phyloP scores from a whole-genome alignment of 31 red algal genomes.

The Porphyra umbilicalis region DNA sequence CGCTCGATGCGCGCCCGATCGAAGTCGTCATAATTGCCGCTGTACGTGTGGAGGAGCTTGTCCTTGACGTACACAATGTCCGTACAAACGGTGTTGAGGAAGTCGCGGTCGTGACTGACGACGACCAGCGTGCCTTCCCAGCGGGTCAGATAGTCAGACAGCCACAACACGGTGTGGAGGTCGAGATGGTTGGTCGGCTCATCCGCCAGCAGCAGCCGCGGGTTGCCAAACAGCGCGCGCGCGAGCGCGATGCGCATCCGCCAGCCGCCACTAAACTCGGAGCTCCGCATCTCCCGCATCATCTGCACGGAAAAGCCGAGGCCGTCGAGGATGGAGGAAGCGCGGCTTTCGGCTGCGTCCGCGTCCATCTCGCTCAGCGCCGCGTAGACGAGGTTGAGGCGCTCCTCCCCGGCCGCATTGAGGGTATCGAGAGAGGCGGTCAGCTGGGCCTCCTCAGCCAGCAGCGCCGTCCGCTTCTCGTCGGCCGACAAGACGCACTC shows the following conservation, averaged over 20 bases:
- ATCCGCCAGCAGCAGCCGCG: constrained; percentile 87
- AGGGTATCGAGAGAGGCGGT: constrained; percentile 5
- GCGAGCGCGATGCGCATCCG: constrained; percentile 94
- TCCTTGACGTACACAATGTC: constrained; percentile 85
- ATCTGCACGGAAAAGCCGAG: constrained; percentile 64
- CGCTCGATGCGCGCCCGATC: constrained; percentile 68
- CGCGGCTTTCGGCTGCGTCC: constrained; percentile 61
- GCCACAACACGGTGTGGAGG: constrained; percentile 84
- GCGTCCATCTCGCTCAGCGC: constrained; percentile 63
- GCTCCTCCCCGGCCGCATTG: constrained; percentile 22
- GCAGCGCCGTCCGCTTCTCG: constrained; percentile 38
- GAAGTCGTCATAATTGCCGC: constrained; percentile 95
- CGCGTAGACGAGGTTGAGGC: constrained; percentile 60
- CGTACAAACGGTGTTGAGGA: constrained; percentile 88
- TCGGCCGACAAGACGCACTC: constrained; percentile 73
- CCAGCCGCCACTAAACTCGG: constrained; percentile 94
- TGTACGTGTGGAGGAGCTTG: constrained; percentile 65
- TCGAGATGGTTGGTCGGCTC: constrained; percentile 98
- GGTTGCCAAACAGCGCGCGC: constrained; percentile 79
- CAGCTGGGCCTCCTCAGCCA: constrained; percentile 67
- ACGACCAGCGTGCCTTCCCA: constrained; percentile 84
- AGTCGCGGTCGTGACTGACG: constrained; percentile 90
- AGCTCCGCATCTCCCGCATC: constrained; percentile 48
- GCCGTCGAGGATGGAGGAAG: constrained; percentile 64
- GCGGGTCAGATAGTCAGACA: constrained; percentile 69